Conservation (phyloP, 768 basidiomycete species). For the Panellus pusillus region DNA sequence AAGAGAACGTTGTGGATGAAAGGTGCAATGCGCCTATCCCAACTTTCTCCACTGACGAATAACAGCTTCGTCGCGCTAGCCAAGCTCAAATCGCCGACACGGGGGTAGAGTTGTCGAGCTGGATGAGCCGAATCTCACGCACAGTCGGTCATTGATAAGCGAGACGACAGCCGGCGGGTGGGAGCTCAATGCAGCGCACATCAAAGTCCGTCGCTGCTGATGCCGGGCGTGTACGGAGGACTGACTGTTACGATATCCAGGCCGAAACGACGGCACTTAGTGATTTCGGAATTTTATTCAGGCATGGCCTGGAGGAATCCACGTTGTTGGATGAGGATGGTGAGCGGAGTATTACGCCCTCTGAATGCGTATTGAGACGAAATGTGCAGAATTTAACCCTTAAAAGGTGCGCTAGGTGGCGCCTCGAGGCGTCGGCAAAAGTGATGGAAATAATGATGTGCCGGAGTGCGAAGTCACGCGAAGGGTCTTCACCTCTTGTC, state of each 20-base stretch:
- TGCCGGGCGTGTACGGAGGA: not conserved
- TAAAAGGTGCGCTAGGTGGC: not conserved
- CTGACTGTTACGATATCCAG: constrained; percentile 37
- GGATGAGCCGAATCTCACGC: constrained; percentile 78
- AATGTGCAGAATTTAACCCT: constrained; percentile 17
- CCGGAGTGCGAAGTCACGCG: constrained; percentile 6
- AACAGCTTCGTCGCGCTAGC: constrained; percentile 57
- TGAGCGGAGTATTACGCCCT: constrained; percentile 32
- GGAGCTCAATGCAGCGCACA: constrained; percentile 70
- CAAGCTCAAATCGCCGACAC: constrained; percentile 51
- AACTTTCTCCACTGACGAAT: constrained; percentile 4
- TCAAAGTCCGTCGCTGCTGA: constrained; percentile 58
- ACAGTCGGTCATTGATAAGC: constrained; percentile 83
- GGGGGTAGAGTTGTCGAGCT: constrained; percentile 77
- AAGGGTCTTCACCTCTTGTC: not conserved
- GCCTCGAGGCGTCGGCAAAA: not conserved
- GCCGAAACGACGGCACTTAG: constrained; percentile 75
- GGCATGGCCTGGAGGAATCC: constrained; percentile 78
- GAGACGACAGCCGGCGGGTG: constrained; percentile 71
- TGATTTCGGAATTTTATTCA: constrained; percentile 77
- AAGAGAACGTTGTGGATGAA: constrained; percentile 50
- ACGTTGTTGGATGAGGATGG: constrained; percentile 87
- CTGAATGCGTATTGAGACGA: constrained; percentile 5
- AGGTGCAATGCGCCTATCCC: constrained; percentile 42
- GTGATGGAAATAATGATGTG: not conserved